Base-by-base conservation (phyloP, 331 rosid genomes). In the Quercus tomentella region DNA sequence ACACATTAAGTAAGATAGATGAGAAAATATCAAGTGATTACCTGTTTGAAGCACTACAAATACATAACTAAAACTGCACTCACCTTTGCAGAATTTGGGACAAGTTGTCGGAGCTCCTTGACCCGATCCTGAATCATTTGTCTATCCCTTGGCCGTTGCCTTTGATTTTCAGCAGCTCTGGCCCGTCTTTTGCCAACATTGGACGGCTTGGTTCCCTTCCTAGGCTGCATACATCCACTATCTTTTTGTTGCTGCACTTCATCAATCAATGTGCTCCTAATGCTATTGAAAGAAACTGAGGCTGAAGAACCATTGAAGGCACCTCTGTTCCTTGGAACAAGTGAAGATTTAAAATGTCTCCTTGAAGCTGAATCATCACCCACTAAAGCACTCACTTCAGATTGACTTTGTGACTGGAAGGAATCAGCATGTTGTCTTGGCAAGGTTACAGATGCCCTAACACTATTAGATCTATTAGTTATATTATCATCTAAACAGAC, bases 81-180 rank as follows among this genome's bases (percentile, higher is more conserved):
- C 76, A 95, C 97, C 91, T 83, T 91, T 20, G 88, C 87, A 70
- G 98, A 90, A 80, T 90, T 89, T 52, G 99, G 99, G 63, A 95
- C 88, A 68, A 93, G 94, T 75, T 95, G 96, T 33, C 98, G 87
- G 69, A 95, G 85, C 89, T 95, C 98, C 86, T 91, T 93, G 77
- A 95, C 86, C 79, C 97, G 85, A 79, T 95, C 99, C 92, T 93
- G 97, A 30, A 95, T 88, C 87, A 95, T 68, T 23, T 95, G 99
- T 81, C 99, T 88, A 72, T 95, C 99, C 88, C 96, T 88, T 9
- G 99, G 98, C 79, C 94, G 87, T 58, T 88, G 78, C 86, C 76
- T 95, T 67, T 78, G 85, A 25, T 55, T 74, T 51, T 77, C 84
- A 41, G 85, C 83, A 51, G 37, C 79, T 74, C 79, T 87, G n/a